A percentile compares a stretch with the other conserved stretches of the same genome.
Evolutionary conservation across 2,329 filamentous ascomycete species (phyloP).

Genomic region (Penicillium oxalicum): DNA sequence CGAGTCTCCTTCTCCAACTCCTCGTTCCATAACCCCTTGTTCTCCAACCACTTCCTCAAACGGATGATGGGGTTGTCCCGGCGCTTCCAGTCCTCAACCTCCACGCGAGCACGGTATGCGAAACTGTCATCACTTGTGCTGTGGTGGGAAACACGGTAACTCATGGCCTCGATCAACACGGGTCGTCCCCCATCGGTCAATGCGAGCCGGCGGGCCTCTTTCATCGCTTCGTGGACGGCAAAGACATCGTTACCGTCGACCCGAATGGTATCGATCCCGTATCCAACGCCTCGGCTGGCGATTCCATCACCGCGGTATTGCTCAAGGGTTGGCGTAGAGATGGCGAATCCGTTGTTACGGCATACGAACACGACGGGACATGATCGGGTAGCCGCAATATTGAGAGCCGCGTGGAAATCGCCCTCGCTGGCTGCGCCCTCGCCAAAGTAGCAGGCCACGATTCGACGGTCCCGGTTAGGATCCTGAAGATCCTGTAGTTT

Average conservation of each 20-base stretch:
- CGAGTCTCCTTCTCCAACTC: conserved; percentile 68
- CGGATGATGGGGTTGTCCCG: conserved; percentile 83
- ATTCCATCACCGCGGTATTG: conserved; percentile 91
- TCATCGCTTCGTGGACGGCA: conserved; percentile 75
- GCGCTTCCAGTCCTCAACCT: conserved; percentile 91
- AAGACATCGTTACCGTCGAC: conserved; percentile 95
- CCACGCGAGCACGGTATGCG: conserved; percentile 84
- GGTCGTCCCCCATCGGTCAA: conserved; percentile 74
- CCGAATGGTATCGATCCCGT: conserved; percentile 88
- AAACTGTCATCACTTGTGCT: conserved; percentile 96
- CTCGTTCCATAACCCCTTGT: conserved; percentile 76
- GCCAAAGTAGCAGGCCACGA: conserved; percentile 81
- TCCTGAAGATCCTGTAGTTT: conserved; percentile 73
- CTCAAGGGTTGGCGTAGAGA: conserved; percentile 81
- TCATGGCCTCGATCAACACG: conserved; percentile 90
- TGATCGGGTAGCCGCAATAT: conserved; percentile 82
- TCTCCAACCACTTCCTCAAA: conserved; percentile 85
- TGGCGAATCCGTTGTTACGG: conserved; percentile 88
- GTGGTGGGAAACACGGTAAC: conserved; percentile 95
- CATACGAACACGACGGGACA: conserved; percentile 87
- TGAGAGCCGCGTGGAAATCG: conserved; percentile 85
- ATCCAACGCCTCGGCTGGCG: conserved; percentile 76
- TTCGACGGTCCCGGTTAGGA: conserved; percentile 59
- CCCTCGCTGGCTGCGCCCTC: conserved; percentile 87
- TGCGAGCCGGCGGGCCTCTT: conserved; percentile 69